A percentile compares a stretch with the other conserved stretches of the same genome.
These are phyloP conservation scores for Vigna mungo DNA, from an alignment of 306 rosid genomes.

Conservation along the genomic window DNA sequence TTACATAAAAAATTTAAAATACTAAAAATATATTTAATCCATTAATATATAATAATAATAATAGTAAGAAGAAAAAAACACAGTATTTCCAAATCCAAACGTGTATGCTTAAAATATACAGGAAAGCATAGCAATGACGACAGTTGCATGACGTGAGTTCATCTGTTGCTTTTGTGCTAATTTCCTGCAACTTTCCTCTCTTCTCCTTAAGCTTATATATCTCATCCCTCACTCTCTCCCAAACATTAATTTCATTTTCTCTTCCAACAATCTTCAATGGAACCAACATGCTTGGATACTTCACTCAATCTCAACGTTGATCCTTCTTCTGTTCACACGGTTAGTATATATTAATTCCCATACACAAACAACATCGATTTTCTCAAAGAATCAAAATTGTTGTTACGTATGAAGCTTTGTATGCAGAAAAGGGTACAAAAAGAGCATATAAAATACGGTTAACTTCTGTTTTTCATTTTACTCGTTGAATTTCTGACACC, in stretches of 20 bases:
- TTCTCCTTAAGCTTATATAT: neutral
- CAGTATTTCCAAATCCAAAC: no score
- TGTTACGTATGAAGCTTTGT: no score
- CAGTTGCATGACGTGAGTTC: neutral
- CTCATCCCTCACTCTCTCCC: neutral
- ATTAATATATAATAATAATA: no score
- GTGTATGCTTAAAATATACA: neutral
- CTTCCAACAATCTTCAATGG: constrained; percentile 43
- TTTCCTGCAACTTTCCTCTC: constrained; percentile 56
- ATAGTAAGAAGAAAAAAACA: no score
- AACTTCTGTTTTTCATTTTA: no score
- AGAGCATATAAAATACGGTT: no score
- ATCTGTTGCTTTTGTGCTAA: constrained; percentile 3
- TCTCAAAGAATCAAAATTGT: no score
- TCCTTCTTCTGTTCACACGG: constrained; percentile 52
- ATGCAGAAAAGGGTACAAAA: no score
- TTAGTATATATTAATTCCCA: constrained; percentile 4
- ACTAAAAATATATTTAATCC: no score
- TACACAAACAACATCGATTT: neutral
- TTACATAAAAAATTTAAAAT: no score
- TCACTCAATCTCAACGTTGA: constrained; percentile 66
- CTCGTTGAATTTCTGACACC: neutral
- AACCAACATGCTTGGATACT: constrained; percentile 48
- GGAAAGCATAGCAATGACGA: constrained; percentile 32
- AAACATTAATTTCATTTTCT: constrained; percentile 22